Percentiles rank a stretch among this genome's conserved stretches.
phyloP scores from a whole-genome alignment of 306 rosid genomes.

The Argentina anserina region DNA sequence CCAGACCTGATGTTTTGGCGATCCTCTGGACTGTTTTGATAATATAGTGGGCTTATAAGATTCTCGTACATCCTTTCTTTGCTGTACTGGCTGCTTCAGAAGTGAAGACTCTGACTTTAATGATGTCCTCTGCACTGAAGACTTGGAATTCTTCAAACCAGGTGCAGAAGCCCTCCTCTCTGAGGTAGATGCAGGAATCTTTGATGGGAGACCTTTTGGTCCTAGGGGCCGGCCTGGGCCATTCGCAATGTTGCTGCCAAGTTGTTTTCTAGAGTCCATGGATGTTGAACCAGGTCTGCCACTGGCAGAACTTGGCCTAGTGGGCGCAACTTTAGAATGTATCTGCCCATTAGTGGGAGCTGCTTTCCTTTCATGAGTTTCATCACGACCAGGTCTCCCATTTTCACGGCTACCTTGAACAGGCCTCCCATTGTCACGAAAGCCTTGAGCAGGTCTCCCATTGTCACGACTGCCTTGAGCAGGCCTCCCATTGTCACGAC shows the following conservation, averaged over 20 bases:
- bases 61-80: slow-evolving; percentile 45
- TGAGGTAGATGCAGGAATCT: slow-evolving; percentile 33
- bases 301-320: slow-evolving; percentile 45
- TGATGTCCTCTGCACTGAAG: slow-evolving; percentile 42
- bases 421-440: slow-evolving; percentile 36
- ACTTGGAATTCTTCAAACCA: slow-evolving; percentile 31
- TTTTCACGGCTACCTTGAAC: slow-evolving; percentile 35
- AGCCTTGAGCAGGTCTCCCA: slow-evolving; percentile 32
- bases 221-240: slow-evolving; percentile 64
- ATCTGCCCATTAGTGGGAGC: slow-evolving; percentile 41
- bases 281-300: slow-evolving; percentile 36
- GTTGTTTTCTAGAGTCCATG: slow-evolving; percentile 56
- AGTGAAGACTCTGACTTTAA: slow-evolving; percentile 39
- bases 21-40: slow-evolving; percentile 47
- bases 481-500: slow-evolving; percentile 36
- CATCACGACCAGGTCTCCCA: slow-evolving; percentile 36
- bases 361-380: slow-evolving; percentile 44
- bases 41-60: slow-evolving; percentile 45
- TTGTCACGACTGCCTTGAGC: slow-evolving; percentile 38
- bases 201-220: slow-evolving; percentile 47
- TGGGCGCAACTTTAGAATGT: slow-evolving; percentile 42
- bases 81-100: slow-evolving; percentile 43
- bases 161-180: slow-evolving; percentile 49
- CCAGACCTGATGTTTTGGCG: slow-evolving; percentile 62
- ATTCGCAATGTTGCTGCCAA: slow-evolving; percentile 47